phyloP scores from a whole-genome alignment of 306 rosid species.

The barrel medic (Medicago truncatula) region DNA sequence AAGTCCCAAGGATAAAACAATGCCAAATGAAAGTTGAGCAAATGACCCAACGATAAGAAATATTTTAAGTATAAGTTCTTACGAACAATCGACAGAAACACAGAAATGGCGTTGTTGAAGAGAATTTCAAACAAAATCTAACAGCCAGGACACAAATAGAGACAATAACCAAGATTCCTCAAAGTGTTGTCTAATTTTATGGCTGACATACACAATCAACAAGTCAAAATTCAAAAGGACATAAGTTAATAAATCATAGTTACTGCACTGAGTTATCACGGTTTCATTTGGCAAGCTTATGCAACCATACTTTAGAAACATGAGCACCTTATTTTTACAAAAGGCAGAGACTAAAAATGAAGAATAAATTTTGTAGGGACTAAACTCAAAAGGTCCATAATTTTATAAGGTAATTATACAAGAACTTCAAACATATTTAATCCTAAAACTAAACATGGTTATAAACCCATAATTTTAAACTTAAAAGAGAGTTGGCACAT shows the following conservation, averaged over 20 bases:
- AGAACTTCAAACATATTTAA: neutral
- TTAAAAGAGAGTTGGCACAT: slow-evolving; percentile 21
- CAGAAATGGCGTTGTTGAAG: slow-evolving; percentile 22
- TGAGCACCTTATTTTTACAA: neutral
- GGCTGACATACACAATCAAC: too few species aligned
- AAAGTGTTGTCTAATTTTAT: too few species aligned
- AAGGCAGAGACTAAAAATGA: neutral
- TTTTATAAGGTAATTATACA: neutral
- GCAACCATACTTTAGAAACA: neutral
- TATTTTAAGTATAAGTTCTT: neutral
- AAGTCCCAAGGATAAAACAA: neutral
- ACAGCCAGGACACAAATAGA: slow-evolving; percentile 32
- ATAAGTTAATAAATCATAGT: too few species aligned
- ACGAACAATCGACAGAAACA: slow-evolving; percentile 1
- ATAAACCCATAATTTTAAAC: neutral
- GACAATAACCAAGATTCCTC: too few species aligned
- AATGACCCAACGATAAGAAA: neutral
- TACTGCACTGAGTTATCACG: neutral
- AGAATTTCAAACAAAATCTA: slow-evolving; percentile 10
- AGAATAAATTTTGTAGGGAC: neutral
- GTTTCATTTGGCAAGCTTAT: neutral
- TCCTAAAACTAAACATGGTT: slow-evolving; percentile 1
- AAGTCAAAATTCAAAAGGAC: too few species aligned
- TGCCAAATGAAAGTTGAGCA: neutral
- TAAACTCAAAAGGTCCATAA: neutral